Base-by-base conservation (phyloP, 805 yeast genomes). In the Lachancea fermentati region DNA sequence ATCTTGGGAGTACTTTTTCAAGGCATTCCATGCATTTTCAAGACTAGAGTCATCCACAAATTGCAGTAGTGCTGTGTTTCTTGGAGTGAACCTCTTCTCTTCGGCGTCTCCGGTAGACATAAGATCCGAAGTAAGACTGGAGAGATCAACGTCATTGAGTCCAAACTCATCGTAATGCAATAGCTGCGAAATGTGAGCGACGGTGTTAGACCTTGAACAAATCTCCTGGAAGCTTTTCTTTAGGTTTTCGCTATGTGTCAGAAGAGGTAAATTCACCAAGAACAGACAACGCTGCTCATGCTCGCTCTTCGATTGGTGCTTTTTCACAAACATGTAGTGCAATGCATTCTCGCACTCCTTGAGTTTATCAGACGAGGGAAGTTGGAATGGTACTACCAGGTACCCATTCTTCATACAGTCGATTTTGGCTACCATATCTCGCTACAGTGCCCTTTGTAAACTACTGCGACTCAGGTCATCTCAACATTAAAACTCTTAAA, bases 181-280 rank as follows among this genome's bases (percentile, higher is more conserved):
- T 46, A 65, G 56, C 47, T 62, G 63, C 49, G 82, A 85, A 9
- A 84, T 65, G 30, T 81, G 75, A 5, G 88, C 75, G 4, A 82
- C 85, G 2, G 78, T 72, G 26, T 59, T 56, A 36, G 47, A 49
- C 18, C 45, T 49, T 6, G 43, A 39, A 36, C 85, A 78, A 1
- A 83, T 68, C 11, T 70, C 63, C 40, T 72, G 71, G 51, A 87
- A 76, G 31, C 79, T 71, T 41, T 67, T 69, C 53, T 77, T 81
- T 35, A 87, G 55, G 26, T 67, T 66, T 32, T 71, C 68, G 12
- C 75, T 53, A 17, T 71, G 68, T 5, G 87, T 71, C 42, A 73
- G 71, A 16, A 81, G 63, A 2, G 97, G 96, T 30, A 87, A 63
- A 56, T 89, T 88, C 43, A 83, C 77, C 4, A 82, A 58, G 62